Conservation (phyloP, 352 stramenopile species). For the Globisporangium megalacanthum region DNA sequence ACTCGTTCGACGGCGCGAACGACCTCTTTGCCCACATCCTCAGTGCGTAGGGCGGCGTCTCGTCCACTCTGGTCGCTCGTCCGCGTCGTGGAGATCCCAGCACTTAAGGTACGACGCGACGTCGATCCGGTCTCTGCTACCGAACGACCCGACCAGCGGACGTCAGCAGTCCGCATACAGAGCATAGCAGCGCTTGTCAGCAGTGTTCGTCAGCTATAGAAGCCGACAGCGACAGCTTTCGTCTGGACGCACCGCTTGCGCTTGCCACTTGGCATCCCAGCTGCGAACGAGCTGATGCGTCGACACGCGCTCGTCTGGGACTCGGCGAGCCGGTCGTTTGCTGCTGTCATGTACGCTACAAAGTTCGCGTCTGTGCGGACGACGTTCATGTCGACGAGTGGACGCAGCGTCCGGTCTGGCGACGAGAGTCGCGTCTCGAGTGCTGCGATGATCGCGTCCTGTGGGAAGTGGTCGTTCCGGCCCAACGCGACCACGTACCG, state of each 20-base stretch:
- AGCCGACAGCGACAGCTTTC: no score
- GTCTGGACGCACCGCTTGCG: conserved; percentile 18
- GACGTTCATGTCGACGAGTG: conserved; percentile 18
- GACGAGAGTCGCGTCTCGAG: conserved; percentile 22
- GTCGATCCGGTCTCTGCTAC: conserved; percentile 10
- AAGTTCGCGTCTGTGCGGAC: conserved; percentile 26
- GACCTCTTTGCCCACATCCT: conserved; percentile 69
- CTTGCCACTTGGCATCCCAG: conserved; percentile 4
- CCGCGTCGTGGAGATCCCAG: conserved; percentile 26
- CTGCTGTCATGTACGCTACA: conserved; percentile 30
- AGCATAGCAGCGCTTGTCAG: not conserved
- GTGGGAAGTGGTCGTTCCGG: conserved; percentile 16
- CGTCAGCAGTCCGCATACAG: no score
- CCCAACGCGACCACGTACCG: conserved; percentile 50
- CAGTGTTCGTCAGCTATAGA: not conserved
- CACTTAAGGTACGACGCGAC: conserved; percentile 29
- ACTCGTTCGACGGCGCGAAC: conserved; percentile 93
- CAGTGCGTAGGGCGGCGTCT: not conserved
- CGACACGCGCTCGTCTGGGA: conserved; percentile 35
- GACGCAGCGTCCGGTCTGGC: not conserved
- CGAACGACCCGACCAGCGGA: no score
- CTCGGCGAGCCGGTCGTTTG: conserved; percentile 24
- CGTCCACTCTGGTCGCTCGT: not conserved
- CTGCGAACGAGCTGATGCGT: conserved; percentile 27
- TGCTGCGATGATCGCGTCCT: conserved; percentile 15